phyloP scores from a whole-genome alignment of 768 basidiomycete species.

The Naganishia kalamii region DNA sequence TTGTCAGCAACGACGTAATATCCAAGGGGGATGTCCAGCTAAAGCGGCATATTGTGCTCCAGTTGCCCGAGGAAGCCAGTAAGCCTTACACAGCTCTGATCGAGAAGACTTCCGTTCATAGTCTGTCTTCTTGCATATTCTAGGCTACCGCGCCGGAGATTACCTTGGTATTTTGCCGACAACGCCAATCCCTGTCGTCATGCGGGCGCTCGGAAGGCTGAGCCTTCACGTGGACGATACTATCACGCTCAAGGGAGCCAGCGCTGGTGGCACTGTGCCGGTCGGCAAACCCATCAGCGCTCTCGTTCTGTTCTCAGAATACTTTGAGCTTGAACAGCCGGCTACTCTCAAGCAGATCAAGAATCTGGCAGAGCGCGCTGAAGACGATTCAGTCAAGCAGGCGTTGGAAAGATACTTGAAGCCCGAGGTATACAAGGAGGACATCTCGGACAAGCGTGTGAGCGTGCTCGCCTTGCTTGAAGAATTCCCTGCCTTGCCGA shows the following conservation, averaged over 20 bases:
- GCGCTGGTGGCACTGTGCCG: constrained; percentile 49
- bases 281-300: constrained; percentile 48
- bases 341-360: constrained; percentile 51
- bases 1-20: constrained; percentile 23
- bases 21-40: constrained; percentile 17
- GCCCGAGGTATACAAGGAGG: constrained; percentile 41
- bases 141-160: constrained; percentile 52
- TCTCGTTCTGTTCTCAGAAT: constrained; percentile 49
- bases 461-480: constrained; percentile 52
- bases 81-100: no score
- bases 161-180: constrained; percentile 50
- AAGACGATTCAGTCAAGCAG: constrained; percentile 32
- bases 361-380: constrained; percentile 38
- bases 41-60: constrained; percentile 24
- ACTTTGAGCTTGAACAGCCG: constrained; percentile 53
- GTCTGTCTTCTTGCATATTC: no score
- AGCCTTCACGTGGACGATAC: constrained; percentile 23
- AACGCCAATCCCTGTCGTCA: constrained; percentile 22
- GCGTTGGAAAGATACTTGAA: constrained; percentile 41
- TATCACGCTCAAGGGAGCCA: constrained; percentile 46
- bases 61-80: constrained; percentile 28
- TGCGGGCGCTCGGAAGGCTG: constrained; percentile 23
- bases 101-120: no score
- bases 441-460: constrained; percentile 47
- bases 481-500: constrained; percentile 45